Base-by-base conservation (phyloP, 768 basidiomycete genomes). In the Boletales sp. region DNA sequence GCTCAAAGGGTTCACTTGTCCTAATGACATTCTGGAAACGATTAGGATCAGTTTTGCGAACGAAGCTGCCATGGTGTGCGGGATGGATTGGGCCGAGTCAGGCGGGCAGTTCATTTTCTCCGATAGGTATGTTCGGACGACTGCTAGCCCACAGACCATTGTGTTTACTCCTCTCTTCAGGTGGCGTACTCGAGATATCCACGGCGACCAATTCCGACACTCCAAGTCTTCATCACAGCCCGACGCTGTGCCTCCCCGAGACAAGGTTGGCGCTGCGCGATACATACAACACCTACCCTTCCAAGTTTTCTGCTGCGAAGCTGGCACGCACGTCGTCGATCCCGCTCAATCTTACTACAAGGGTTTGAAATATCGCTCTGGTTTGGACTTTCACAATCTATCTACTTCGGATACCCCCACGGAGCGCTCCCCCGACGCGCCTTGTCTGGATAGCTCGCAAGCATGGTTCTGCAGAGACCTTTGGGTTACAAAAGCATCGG, bases 51-150 rank as follows among this genome's bases (percentile, higher is more conserved):
- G 88, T 65, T 78, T 87, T 57, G 79, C 80, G 30, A 99, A 98
- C 64, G 83, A 94, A 57, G 97, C 97, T 3, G 91, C 94, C 0
- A 92, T 99, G 91, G 93, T 97, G 2, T 98, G 97, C 64, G 95
- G 94, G n/a, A 98, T 98, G 95, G 97, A 99, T 64, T 99, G 97
- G 97, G 95, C 94, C 11, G 94, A 99, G 69, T 89, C 94, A 61
- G 90, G 93, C 55, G 94, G 94, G 0, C 88, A 92, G 70, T 99
- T 97, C 75, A 94, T 97, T 57, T 98, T 97, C 71, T 97, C 94
- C 15, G 95, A 97, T 69, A 78, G 95, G 94, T 91, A 56, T 43
- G 84, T 11, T 14, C 67, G 12, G 5, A 29, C 13, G 5, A 2
- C 8, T 14, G 27, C 11, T 6, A 21, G 10, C 15, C 8, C 21